phyloP scores from a whole-genome alignment of 768 basidiomycete genomes.

The Paxillus rubicundulus region DNA sequence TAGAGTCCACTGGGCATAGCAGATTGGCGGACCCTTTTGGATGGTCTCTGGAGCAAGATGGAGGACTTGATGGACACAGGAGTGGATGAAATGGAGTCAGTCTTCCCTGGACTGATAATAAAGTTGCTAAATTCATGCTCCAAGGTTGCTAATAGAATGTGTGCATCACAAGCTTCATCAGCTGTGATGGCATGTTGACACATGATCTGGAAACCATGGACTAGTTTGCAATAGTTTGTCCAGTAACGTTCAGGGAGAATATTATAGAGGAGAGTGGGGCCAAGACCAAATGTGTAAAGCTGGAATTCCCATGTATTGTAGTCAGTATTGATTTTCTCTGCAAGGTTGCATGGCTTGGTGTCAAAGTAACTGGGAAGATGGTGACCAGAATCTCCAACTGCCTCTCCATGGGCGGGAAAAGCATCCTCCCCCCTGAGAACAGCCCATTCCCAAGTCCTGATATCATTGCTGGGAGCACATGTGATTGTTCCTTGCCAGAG shows the following conservation, averaged over 20 bases:
- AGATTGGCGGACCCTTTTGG: too few species aligned
- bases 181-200: slow-evolving; percentile 15
- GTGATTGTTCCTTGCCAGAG: slow-evolving; percentile 24
- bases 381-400: slow-evolving; percentile 10
- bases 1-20: too few species aligned
- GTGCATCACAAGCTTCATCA: too few species aligned
- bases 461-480: slow-evolving; percentile 14
- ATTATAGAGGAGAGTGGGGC: slow-evolving; percentile 11
- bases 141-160: too few species aligned
- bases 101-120: too few species aligned
- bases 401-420: slow-evolving; percentile 10
- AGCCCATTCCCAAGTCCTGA: slow-evolving; percentile 30
- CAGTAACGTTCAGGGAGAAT: slow-evolving; percentile 15
- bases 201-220: slow-evolving; percentile 16
- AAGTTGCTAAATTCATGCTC: too few species aligned
- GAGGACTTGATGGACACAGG: too few species aligned
- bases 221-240: slow-evolving; percentile 18
- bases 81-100: too few species aligned
- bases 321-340: slow-evolving; percentile 18
- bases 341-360: slow-evolving; percentile 12
- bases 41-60: too few species aligned
- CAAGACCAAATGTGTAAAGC: slow-evolving; percentile 13
- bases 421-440: slow-evolving; percentile 14
- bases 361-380: slow-evolving; percentile 16
- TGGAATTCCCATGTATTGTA: slow-evolving; percentile 26